phyloP scores from a whole-genome alignment of 129 eudicot genomes.

The Flaveria robusta region DNA sequence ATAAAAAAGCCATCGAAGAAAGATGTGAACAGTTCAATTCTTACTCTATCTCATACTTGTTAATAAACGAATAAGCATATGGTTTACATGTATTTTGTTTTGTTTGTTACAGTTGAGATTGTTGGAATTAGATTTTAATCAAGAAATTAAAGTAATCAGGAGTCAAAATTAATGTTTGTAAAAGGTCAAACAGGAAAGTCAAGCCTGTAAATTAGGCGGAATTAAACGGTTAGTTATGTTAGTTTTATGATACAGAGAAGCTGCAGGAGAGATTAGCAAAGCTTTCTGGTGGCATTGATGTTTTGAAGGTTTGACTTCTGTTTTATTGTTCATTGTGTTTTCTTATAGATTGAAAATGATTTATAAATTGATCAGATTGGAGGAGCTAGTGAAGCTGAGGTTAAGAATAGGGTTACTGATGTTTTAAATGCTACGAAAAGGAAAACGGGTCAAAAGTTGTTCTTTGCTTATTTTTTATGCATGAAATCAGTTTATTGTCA shows the following conservation, averaged over 20 bases:
- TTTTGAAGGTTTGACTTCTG: conserved; percentile 48
- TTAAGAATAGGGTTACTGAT: conserved; percentile 74
- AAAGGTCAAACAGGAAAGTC: too few species aligned
- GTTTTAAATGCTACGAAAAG: conserved; percentile 81
- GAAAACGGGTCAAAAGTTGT: too few species aligned
- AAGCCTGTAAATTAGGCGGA: too few species aligned
- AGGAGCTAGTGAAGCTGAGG: conserved; percentile 80
- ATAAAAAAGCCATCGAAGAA: conserved; percentile 65
- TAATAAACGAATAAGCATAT: neutral
- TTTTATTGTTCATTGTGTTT: neutral
- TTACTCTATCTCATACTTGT: neutral
- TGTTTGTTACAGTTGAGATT: conserved; percentile 45
- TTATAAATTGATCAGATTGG: conserved; percentile 47
- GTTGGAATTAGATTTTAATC: neutral
- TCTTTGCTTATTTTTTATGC: too few species aligned
- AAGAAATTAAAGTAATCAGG: too few species aligned
- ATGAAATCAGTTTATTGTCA: too few species aligned
- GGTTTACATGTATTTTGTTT: neutral
- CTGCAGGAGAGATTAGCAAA: conserved; percentile 67
- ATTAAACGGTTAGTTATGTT: too few species aligned
- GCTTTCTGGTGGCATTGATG: conserved; percentile 79
- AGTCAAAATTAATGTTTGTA: too few species aligned
- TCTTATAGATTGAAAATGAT: neutral
- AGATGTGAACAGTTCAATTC: conserved; percentile 67
- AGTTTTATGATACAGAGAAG: conserved; percentile 61